Percentiles rank a stretch among this genome's conserved stretches.
Evolutionary conservation across 805 yeast genomes (phyloP).

Genomic region (Schwanniomyces pseudopolymorphus): DNA sequence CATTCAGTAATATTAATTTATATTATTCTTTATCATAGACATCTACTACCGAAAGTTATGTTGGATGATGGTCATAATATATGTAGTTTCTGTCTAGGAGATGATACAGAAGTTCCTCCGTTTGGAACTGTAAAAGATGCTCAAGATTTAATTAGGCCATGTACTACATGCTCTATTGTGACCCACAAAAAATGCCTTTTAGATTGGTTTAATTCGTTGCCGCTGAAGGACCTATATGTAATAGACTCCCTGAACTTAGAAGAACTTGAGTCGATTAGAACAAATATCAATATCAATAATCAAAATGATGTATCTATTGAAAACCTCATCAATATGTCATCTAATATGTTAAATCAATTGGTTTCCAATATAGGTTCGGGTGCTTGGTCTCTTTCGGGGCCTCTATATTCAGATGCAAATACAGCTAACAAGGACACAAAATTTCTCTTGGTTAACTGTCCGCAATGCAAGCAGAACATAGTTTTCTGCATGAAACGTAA

Average conservation of each 20-base stretch:
- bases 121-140: slow-evolving; percentile 37
- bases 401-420: background rate
- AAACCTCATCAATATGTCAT: slow-evolving; percentile 10
- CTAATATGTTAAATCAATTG: slow-evolving; percentile 15
- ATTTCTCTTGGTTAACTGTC: slow-evolving; percentile 32
- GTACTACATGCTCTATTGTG: slow-evolving; percentile 35
- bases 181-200: slow-evolving; percentile 39
- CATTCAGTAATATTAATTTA: background rate
- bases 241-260: slow-evolving; percentile 10
- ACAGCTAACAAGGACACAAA: slow-evolving; percentile 6
- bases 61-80: slow-evolving; percentile 10
- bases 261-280: background rate
- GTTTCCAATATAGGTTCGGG: slow-evolving; percentile 9
- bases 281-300: slow-evolving; percentile 4
- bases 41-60: slow-evolving; percentile 6
- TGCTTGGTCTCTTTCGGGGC: background rate
- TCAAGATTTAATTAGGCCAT: slow-evolving; percentile 34
- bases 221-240: slow-evolving; percentile 23
- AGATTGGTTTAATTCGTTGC: slow-evolving; percentile 42
- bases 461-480: slow-evolving; percentile 40
- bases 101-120: slow-evolving; percentile 38
- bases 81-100: slow-evolving; percentile 42
- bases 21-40: background rate
- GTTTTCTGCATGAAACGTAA: slow-evolving; percentile 32
- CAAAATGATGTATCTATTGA: background rate